Evolutionary conservation across 2,329 filamentous ascomycete species (phyloP).

Genomic region (Sporothrix protearum): DNA sequence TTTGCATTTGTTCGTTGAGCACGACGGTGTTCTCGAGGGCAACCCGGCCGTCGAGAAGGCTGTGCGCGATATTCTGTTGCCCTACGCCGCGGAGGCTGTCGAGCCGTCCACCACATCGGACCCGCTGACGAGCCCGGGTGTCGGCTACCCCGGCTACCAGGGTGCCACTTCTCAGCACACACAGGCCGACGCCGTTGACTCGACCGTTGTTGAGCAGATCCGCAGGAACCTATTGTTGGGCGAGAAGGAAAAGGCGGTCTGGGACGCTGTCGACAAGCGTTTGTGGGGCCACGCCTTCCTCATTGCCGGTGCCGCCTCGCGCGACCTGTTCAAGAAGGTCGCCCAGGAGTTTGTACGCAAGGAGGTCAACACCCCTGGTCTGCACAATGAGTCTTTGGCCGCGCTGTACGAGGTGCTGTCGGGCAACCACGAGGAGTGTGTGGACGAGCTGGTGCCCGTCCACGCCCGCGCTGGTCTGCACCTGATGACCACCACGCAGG

Average conservation of each 20-base stretch:
- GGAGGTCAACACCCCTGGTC: conserved; percentile 78
- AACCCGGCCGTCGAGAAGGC: conserved; percentile 67
- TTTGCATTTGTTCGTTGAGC: conserved; percentile 73
- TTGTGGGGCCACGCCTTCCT: conserved; percentile 97
- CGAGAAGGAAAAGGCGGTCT: conserved; percentile 85
- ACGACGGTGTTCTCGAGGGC: conserved; percentile 79
- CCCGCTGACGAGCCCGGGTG: conserved; percentile 22
- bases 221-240: conserved; percentile 71
- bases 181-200: conserved; percentile 61
- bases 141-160: conserved; percentile 24
- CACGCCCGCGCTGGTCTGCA: conserved; percentile 90
- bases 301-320: conserved; percentile 72
- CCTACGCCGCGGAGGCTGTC: conserved; percentile 27
- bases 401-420: conserved; percentile 92
- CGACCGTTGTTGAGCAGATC: conserved; percentile 65
- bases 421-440: conserved; percentile 88
- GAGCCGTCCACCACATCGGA: conserved; percentile 15
- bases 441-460: conserved; percentile 90
- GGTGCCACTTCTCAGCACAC: conserved; percentile 16
- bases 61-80: conserved; percentile 64
- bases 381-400: conserved; percentile 81
- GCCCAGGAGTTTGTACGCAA: conserved; percentile 93
- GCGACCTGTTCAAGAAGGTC: conserved; percentile 86
- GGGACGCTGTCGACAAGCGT: conserved; percentile 87
- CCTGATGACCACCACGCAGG: conserved; percentile 78